Evolutionary conservation across 2,329 filamentous ascomycete genomes (phyloP).

Genomic region (Ophiobolus disseminans): DNA sequence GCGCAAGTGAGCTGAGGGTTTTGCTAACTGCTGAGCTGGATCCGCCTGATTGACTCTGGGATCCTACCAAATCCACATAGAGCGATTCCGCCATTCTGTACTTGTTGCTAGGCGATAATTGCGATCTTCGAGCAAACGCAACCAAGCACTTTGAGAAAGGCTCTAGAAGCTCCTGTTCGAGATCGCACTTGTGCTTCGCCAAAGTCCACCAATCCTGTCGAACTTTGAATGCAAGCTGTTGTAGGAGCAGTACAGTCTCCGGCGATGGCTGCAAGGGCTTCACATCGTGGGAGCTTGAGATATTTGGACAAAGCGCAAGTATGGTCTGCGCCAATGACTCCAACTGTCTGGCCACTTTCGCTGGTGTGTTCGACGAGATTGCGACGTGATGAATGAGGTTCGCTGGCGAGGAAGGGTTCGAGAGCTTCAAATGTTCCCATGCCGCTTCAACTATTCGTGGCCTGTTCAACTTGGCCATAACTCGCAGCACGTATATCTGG

Average conservation of each 20-base stretch:
- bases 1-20: conserved; percentile 43
- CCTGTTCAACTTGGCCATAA: conserved; percentile 68
- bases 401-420: conserved; percentile 63
- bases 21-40: conserved; percentile 17
- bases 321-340: conserved; percentile 71
- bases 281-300: conserved; percentile 71
- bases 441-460: conserved; percentile 65
- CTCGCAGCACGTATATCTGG: conserved; percentile 70
- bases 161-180: conserved; percentile 69
- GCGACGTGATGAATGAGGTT: conserved; percentile 62
- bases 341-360: conserved; percentile 70
- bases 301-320: conserved; percentile 70
- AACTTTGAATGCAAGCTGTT: conserved; percentile 67
- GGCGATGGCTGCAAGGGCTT: conserved; percentile 64
- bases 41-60: neutral
- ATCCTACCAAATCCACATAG: conserved; percentile 30
- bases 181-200: conserved; percentile 64
- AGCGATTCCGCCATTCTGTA: conserved; percentile 50
- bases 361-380: conserved; percentile 54
- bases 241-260: conserved; percentile 66
- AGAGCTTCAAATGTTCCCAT: conserved; percentile 62
- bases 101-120: conserved; percentile 41
- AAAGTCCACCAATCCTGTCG: conserved; percentile 72
- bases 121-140: conserved; percentile 65
- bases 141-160: conserved; percentile 69